Percentiles rank a stretch among this genome's conserved stretches.
These are phyloP conservation scores for Fusarium newnesense DNA, from an alignment of 2,329 filamentous ascomycete genomes.

Conservation along the genomic window DNA sequence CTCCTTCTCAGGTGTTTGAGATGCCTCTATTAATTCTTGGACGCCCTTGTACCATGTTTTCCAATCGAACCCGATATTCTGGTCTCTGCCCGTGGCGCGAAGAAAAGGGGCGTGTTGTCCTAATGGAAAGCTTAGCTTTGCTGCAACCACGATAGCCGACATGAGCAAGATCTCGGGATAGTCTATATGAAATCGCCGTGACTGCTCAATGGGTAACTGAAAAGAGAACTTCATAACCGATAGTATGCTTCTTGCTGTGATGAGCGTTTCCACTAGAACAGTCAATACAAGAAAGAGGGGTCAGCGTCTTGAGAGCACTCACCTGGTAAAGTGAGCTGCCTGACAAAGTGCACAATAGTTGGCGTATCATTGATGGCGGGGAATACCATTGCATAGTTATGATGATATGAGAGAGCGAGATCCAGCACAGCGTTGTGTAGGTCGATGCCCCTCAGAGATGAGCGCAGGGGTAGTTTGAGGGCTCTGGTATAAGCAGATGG, in stretches of 20 bases:
- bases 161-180: slow-evolving; percentile 82
- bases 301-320: slow-evolving; percentile 42
- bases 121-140: slow-evolving; percentile 84
- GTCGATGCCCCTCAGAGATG: slow-evolving; percentile 60
- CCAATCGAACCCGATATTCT: slow-evolving; percentile 71
- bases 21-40: slow-evolving; percentile 35
- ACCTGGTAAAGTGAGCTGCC: slow-evolving; percentile 80
- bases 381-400: slow-evolving; percentile 75
- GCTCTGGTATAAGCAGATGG: slow-evolving; percentile 68
- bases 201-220: slow-evolving; percentile 60
- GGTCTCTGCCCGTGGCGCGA: slow-evolving; percentile 20
- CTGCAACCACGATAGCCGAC: slow-evolving; percentile 76
- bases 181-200: slow-evolving; percentile 60
- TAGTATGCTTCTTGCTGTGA: slow-evolving; percentile 57
- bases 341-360: slow-evolving; percentile 75
- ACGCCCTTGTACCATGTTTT: slow-evolving; percentile 69
- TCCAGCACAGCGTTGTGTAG: slow-evolving; percentile 74
- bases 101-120: slow-evolving; percentile 62
- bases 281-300: slow-evolving; percentile 40
- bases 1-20: slow-evolving; percentile 16
- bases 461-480: slow-evolving; percentile 62
- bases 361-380: slow-evolving; percentile 78
- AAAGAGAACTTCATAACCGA: slow-evolving; percentile 61
- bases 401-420: slow-evolving; percentile 70
- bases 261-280: slow-evolving; percentile 63